A percentile compares a stretch with the other conserved stretches of the same genome.
These are phyloP conservation scores for Leptographium lundbergii DNA, from an alignment of 2,329 filamentous ascomycete genomes.

Conservation along the genomic window DNA sequence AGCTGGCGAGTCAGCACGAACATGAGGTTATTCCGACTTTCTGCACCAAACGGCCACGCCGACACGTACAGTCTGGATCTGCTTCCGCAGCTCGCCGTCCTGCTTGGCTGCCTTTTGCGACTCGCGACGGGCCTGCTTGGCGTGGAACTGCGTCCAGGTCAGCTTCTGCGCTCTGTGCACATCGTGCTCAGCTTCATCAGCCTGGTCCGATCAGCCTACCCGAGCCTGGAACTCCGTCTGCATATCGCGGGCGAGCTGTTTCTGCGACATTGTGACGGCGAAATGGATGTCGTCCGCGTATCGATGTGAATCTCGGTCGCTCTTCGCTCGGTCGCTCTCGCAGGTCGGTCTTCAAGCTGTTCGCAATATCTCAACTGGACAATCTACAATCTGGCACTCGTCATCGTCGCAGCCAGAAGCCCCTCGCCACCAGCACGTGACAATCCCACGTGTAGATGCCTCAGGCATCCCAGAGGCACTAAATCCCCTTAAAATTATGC, in stretches of 20 bases:
- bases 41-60: too few species aligned
- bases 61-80: conserved; percentile 39
- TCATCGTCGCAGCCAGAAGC: too few species aligned
- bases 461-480: background rate
- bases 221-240: conserved; percentile 51
- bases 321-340: too few species aligned
- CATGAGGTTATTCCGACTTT: too few species aligned
- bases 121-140: conserved; percentile 48
- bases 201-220: conserved; percentile 16
- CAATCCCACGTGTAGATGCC: background rate
- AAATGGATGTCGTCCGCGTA: too few species aligned
- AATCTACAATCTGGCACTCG: too few species aligned
- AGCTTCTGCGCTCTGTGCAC: background rate
- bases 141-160: conserved; percentile 34
- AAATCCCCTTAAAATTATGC: background rate
- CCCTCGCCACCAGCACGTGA: too few species aligned
- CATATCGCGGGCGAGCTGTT: conserved; percentile 47
- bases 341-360: too few species aligned
- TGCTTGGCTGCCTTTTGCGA: conserved; percentile 48
- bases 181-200: background rate
- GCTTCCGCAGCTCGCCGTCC: conserved; percentile 47
- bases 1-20: conserved; percentile 19
- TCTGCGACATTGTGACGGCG: conserved; percentile 38
- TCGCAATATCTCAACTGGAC: too few species aligned
- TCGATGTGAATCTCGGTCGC: too few species aligned